These are phyloP conservation scores for Phytophthora lateralis DNA, from an alignment of 352 stramenopile genomes.

Conservation along the genomic window DNA sequence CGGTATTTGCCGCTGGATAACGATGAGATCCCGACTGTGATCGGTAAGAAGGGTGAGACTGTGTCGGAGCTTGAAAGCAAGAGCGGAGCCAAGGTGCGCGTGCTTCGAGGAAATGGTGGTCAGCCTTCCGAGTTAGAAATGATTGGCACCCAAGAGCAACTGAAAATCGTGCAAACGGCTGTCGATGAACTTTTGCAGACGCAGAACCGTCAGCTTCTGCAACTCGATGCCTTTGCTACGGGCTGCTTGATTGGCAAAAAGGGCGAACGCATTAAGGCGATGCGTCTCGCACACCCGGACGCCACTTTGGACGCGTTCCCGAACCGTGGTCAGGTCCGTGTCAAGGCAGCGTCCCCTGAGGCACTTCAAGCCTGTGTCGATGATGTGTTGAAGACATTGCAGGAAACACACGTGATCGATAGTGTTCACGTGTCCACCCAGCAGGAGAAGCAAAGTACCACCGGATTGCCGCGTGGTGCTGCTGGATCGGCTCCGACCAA, in stretches of 20 bases:
- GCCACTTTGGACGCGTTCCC: conserved; percentile 75
- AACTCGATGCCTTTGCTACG: conserved; percentile 74
- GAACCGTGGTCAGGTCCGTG: conserved; percentile 68
- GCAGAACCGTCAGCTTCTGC: conserved; percentile 75
- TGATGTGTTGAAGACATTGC: conserved; percentile 63
- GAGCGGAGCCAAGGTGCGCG: conserved; percentile 63
- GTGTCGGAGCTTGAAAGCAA: conserved; percentile 71
- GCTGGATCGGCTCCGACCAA: conserved; percentile 26
- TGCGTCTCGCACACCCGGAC: conserved; percentile 66
- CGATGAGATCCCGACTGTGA: conserved; percentile 78
- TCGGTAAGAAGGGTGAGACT: conserved; percentile 83
- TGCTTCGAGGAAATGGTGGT: conserved; percentile 46
- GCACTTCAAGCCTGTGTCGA: conserved; percentile 66
- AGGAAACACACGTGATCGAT: conserved; percentile 69
- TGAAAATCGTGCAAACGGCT: conserved; percentile 48
- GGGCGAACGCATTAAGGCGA: conserved; percentile 76
- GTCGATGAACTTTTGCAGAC: conserved; percentile 76
- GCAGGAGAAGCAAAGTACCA: conserved; percentile 16
- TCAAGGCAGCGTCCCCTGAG: conserved; percentile 64
- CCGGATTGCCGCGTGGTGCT: conserved; percentile 22
- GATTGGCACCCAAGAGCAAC: conserved; percentile 72
- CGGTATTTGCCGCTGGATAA: conserved; percentile 71
- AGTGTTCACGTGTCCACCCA: conserved; percentile 48
- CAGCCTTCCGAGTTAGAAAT: conserved; percentile 70
- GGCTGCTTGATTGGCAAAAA: conserved; percentile 83